A percentile compares a stretch with the other conserved stretches of the same genome.
phyloP scores from a whole-genome alignment of 257 asterid species.

The Ballota nigra region DNA sequence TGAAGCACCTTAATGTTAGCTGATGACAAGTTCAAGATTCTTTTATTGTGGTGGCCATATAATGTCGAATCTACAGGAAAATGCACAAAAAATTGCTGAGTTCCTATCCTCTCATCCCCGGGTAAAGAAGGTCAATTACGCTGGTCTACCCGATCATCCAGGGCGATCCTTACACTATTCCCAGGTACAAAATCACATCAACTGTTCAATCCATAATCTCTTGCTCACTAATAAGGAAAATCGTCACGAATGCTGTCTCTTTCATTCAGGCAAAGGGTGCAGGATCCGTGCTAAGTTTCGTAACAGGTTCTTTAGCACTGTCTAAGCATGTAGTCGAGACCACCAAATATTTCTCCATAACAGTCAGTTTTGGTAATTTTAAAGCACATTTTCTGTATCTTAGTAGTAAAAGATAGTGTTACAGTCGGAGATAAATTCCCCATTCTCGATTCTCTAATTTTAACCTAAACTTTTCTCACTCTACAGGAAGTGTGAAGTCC shows the following conservation, averaged over 20 bases:
- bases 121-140: slow-evolving; percentile 69
- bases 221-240: background rate
- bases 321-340: slow-evolving; percentile 81
- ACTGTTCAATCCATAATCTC: background rate
- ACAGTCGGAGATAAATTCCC: too few relatives aligned
- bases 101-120: slow-evolving; percentile 71
- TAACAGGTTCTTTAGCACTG: slow-evolving; percentile 74
- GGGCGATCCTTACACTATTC: slow-evolving; percentile 73
- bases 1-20: too few relatives aligned
- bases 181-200: slow-evolving; percentile 46
- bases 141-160: slow-evolving; percentile 72
- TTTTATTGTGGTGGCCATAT: background rate
- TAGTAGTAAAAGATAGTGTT: too few relatives aligned
- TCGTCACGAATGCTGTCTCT: background rate
- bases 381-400: too few relatives aligned
- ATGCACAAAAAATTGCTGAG: slow-evolving; percentile 87
- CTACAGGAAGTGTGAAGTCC: slow-evolving; percentile 74
- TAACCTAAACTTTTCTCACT: background rate
- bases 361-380: slow-evolving; percentile 81
- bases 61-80: slow-evolving; percentile 49
- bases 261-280: slow-evolving; percentile 84
- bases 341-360: slow-evolving; percentile 73
- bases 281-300: slow-evolving; percentile 86
- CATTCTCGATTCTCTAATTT: background rate
- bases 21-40: background rate